phyloP scores from a whole-genome alignment of 495 filamentous ascomycete species.

The Bacidia gigantensis region DNA sequence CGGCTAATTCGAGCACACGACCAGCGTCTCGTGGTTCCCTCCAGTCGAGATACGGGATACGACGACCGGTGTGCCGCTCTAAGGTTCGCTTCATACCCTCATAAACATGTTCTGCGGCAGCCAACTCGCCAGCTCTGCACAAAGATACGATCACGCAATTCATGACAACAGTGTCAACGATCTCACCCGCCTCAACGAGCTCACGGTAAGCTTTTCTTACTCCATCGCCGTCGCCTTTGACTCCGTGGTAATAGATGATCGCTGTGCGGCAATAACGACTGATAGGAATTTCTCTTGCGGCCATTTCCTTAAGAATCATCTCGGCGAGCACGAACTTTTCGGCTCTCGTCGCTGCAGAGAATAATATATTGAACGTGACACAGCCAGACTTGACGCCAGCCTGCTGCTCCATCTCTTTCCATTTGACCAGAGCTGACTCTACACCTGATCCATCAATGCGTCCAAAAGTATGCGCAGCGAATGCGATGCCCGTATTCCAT shows the following conservation, averaged over 20 bases:
- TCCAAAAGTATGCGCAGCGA: constrained; percentile 57
- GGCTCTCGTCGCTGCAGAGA: constrained; percentile 74
- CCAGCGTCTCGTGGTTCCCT: constrained; percentile 35
- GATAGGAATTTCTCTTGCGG: constrained; percentile 43
- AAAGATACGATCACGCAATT: constrained; percentile 75
- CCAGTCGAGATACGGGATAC: constrained; percentile 41
- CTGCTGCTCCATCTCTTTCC: constrained; percentile 76
- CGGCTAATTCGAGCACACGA: constrained; percentile 30
- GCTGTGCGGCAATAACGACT: constrained; percentile 65
- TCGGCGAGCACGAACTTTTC: constrained; percentile 71
- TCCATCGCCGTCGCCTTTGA: constrained; percentile 50
- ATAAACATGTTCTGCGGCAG: constrained; percentile 65
- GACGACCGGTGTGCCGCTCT: constrained; percentile 24
- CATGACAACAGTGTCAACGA: constrained; percentile 76
- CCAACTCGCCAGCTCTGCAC: constrained; percentile 53
- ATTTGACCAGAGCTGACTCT: constrained; percentile 61
- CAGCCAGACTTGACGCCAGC: constrained; percentile 47
- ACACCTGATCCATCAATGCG: constrained; percentile 48
- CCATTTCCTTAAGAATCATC: constrained; percentile 72
- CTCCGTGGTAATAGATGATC: constrained; percentile 70
- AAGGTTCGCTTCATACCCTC: constrained; percentile 58
- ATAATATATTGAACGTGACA: constrained; percentile 82
- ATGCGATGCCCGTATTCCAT: constrained; percentile 75
- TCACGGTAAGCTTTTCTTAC: constrained; percentile 59
- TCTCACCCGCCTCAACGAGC: constrained; percentile 65